phyloP scores from a whole-genome alignment of 371 early-diverging fungal species.

The Haplosporangium sp. region DNA sequence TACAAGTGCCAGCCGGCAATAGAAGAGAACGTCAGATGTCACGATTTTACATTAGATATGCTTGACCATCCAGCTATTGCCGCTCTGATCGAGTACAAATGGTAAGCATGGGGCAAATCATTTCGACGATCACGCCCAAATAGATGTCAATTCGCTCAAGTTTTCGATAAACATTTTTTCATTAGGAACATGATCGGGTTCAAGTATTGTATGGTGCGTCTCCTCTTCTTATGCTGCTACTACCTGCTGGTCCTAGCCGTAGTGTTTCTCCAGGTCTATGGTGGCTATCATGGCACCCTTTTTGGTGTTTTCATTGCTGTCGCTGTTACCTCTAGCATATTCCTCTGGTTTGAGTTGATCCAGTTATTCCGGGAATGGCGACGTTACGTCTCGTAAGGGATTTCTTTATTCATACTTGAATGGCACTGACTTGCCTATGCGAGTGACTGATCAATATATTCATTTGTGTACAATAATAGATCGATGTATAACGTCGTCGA shows the following conservation, averaged over 20 bases:
- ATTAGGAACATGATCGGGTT: slow-evolving; percentile 12
- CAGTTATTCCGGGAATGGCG: background rate
- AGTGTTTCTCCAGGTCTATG: slow-evolving; percentile 9
- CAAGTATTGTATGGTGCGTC: slow-evolving; percentile 4
- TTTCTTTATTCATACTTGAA: background rate
- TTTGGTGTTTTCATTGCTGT: slow-evolving; percentile 5
- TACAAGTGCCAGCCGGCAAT: background rate
- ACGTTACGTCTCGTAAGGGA: slow-evolving; percentile 1
- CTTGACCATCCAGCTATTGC: slow-evolving; percentile 14
- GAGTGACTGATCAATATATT: too few species aligned
- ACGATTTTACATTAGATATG: slow-evolving; percentile 1
- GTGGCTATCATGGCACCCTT: background rate
- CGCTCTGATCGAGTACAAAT: slow-evolving; percentile 11
- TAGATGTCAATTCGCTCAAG: background rate
- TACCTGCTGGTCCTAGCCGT: slow-evolving; percentile 1
- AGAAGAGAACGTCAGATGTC: background rate
- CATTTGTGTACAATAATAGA: too few species aligned
- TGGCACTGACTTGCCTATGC: background rate
- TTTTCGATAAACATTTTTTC: background rate
- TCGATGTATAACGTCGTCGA: too few species aligned
- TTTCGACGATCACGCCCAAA: background rate
- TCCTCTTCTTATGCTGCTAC: background rate
- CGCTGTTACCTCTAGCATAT: background rate
- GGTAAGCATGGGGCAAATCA: background rate
- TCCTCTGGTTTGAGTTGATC: slow-evolving; percentile 5